phyloP scores from a whole-genome alignment of 768 basidiomycete genomes.

The Boletus reticuloceps region DNA sequence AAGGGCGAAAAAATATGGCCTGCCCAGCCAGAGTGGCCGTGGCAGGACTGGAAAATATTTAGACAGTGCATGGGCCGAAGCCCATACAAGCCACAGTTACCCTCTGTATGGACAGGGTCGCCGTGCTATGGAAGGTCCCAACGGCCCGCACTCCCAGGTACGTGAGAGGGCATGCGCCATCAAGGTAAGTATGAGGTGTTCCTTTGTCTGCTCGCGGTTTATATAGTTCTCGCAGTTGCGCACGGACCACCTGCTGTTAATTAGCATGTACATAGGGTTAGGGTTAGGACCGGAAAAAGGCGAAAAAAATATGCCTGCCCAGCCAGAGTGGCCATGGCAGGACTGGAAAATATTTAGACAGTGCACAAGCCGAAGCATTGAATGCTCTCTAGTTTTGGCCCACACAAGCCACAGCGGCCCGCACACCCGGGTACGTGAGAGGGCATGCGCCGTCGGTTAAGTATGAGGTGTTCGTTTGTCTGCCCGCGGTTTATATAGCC shows the following conservation, averaged over 20 bases:
- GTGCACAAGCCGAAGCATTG: constrained; percentile 64
- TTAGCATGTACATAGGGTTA: constrained; percentile 37
- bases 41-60: constrained; percentile 77
- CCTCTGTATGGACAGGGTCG: constrained; percentile 53
- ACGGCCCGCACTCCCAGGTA: constrained; percentile 50
- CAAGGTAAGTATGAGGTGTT: constrained; percentile 52
- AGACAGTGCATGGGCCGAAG: constrained; percentile 76
- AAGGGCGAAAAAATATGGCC: constrained; percentile 33
- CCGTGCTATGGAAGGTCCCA: constrained; percentile 54
- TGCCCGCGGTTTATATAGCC: constrained; percentile 30
- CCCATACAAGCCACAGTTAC: constrained; percentile 46
- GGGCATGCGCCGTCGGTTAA: constrained; percentile 59
- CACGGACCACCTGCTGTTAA: no score
- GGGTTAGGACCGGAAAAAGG: constrained; percentile 30
- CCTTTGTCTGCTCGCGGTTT: constrained; percentile 1
- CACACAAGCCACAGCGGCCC: constrained; percentile 46
- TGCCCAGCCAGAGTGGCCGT: constrained; percentile 51
- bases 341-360: constrained; percentile 80
- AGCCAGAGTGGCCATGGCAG: constrained; percentile 56
- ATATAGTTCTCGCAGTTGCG: constrained; percentile 35
- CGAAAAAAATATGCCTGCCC: constrained; percentile 39
- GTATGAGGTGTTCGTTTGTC: constrained; percentile 38
- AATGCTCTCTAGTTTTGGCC: constrained; percentile 13
- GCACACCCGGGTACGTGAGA: constrained; percentile 56
- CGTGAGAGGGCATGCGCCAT: constrained; percentile 57